Base-by-base conservation (phyloP, 1,284 basidiomycete species). In the Exobasidium cylindrosporum region DNA sequence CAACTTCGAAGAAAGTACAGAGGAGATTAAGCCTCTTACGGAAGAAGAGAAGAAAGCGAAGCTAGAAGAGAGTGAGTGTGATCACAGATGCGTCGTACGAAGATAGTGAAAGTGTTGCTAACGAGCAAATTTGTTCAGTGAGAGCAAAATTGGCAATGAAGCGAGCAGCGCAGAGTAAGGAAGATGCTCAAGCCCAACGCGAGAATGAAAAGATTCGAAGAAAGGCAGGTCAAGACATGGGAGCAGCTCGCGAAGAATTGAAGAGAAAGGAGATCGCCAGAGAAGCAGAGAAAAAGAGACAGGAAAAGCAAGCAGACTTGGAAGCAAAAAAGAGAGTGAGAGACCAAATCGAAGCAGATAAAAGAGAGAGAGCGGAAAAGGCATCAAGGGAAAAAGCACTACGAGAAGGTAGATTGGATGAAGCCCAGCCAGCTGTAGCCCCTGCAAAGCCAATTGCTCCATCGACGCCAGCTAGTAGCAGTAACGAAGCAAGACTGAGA, bases 21-120 rank as follows among this genome's bases (percentile, higher is more conserved):
- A 97, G 77, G 94, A 96, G 85, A 87, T 94, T 79, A 91, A 89
- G 78, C 94, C 95, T 0, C 82, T 97, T 57, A 97, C 94, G 0
- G 92, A 97, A 80, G 92, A 97, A 74, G 92, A 98, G 81, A 96
- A 89, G 84, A 86, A 87, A 67, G 84, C 87, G 66, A 90, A 88
- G 76, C 84, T 97, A 0, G 86, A 83, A 0, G 92, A 97, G 67
- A 67, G 68, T 70, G 40, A 50, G 68, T 65, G 40, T 40, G 35
- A 40, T 17, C 35, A 40, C 17, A 3, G 7, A 47, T 7, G 45
- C 7, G 3, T 47, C n/a, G 17, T 45, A 17, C n/a, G 43, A 45
- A n/a, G 17, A 45, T n/a, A 45, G n/a, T n/a, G n/a, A n/a, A n/a
- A n/a, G n/a, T n/a, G n/a, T n/a, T n/a, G n/a, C n/a, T n/a, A n/a